A percentile compares a stretch with the other conserved stretches of the same genome.
Evolutionary conservation across 163 green algal genomes (phyloP).

Genomic region (Prototheca cutis): DNA sequence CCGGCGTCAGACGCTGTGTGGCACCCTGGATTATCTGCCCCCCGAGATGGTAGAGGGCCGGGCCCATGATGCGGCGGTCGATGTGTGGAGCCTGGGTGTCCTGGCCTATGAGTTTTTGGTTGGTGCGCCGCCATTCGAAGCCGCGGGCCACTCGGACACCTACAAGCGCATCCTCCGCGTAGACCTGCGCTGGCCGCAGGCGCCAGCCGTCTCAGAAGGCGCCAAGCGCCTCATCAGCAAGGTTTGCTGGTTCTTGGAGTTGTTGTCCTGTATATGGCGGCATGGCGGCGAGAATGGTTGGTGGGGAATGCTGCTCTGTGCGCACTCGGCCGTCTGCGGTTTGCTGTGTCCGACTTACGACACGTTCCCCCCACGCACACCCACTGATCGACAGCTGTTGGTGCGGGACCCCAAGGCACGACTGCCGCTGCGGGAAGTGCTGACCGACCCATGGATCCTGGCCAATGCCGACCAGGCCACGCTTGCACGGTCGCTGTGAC

Average conservation of each 20-base stretch:
- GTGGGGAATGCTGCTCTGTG: no score
- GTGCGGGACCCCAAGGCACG: slow-evolving; percentile 47
- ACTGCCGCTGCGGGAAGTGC: slow-evolving; percentile 54
- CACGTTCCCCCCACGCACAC: no score
- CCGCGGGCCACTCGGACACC: slow-evolving; percentile 77
- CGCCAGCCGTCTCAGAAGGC: slow-evolving; percentile 21
- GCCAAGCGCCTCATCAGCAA: slow-evolving; percentile 75
- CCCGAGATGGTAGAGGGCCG: slow-evolving; percentile 91
- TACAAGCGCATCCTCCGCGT: slow-evolving; percentile 67
- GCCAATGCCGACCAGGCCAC: slow-evolving; percentile 24
- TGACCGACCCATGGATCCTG: slow-evolving; percentile 72
- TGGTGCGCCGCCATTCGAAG: slow-evolving; percentile 90
- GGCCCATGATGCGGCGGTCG: slow-evolving; percentile 57
- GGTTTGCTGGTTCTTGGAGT: no score
- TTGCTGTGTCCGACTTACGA: no score
- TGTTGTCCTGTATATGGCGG: no score
- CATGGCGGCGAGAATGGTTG: no score
- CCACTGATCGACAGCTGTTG: slow-evolving; percentile 56
- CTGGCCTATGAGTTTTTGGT: slow-evolving; percentile 97
- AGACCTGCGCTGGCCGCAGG: slow-evolving; percentile 70
- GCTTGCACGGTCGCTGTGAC: slow-evolving; percentile 3
- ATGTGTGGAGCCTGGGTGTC: slow-evolving; percentile 90
- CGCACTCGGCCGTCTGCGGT: no score
- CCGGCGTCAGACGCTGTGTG: slow-evolving; percentile 91
- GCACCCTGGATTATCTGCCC: slow-evolving; percentile 97